Base-by-base conservation (phyloP, 179 eudicot genomes). In the Spergularia azorica region DNA sequence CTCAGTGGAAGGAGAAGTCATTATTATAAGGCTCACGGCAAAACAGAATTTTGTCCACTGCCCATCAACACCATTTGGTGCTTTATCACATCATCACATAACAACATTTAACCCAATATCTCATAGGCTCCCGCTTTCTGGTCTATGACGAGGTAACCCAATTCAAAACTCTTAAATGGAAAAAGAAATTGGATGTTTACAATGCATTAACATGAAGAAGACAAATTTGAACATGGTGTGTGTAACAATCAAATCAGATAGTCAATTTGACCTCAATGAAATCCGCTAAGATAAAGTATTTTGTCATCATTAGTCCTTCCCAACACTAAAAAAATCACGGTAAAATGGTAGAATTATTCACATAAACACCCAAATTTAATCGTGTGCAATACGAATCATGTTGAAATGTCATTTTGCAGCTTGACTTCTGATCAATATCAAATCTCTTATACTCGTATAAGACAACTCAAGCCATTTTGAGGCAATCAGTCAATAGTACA, bases 171-270 rank as follows among this genome's bases (percentile, higher is more conserved):
- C 32, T 26, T 26, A 26, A 1, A 26, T 26, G 32, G 2, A 26
- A 26, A 26, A 26, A 36, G 4, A 36, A 2, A 26, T 26, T 26
- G 32, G 32, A 26, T 26, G 32, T 26, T 26, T 26, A 26, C 32
- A 26, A 26, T 26, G 2, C 32, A 26, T 26, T 15, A 58, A 15
- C 5, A 58, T 26, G 32, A 26, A 26, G 21, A 21, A 21, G 21
- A 21, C 21, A 26, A 26, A 26, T 26, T 26, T 26, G 32, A 26
- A 26, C 32, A 26, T 26, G 32, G 32, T 50, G 97, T 89, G 97
- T 90, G 93, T 92, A 92, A 92, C 97, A 90, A 89, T 83, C 86
- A 90, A 95, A 92, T 92, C 95, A 87, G 82, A 73, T 26, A 90
- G 86, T 83, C 57, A 26, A 75, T 51, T 12, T 58, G 69, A 83